Base-by-base conservation (phyloP, 23 red algal genomes). In the Gracilaria vermiculophylla region DNA sequence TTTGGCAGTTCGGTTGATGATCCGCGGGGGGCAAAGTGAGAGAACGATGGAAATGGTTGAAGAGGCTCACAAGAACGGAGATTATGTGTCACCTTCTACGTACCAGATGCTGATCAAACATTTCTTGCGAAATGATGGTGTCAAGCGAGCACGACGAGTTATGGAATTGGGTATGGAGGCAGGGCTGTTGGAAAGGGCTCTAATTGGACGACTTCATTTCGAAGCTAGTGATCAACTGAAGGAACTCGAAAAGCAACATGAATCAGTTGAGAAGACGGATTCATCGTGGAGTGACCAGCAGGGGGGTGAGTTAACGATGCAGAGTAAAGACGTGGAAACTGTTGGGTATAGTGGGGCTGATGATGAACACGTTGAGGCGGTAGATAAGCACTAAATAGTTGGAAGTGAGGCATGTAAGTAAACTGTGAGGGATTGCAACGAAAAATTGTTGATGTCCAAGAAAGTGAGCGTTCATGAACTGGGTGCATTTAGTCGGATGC, bases 81-180 rank as follows among this genome's bases (percentile, higher is more conserved):
- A 56, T 70, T 7, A 34, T 3, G 50, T 91, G 35, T 37, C 21
- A 14, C 37, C 64, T 31, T 60, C 47, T 17, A 73, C 76, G 24
- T 91, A 81, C 53, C 76, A 81, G 66, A 80, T 91, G 74, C 24
- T 69, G 20, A 13, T 81, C 34, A 52, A 76, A 56, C 48, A 91
- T 40, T 91, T 81, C 44, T 24, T 78, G 35, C 28, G 87, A 48
- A 69, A 28, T 27, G 39, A 45, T 5, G 33, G 31, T 3, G n/a
- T 67, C 14, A 49, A 76, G 21, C 34, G 35, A 48, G 84, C 84
- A 0, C 24, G 16, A 4, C 12, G 40, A 39, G 33, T 88, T n/a
- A 15, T 77, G 32, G 20, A 78, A 64, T 44, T 72, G 25, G 84
- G 84, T 21, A 12, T 41, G 33, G 69, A 77, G 37, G 69, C 35